Base-by-base conservation (phyloP, 192 early-diverging fungal species). In the Lobosporangium transversale region DNA sequence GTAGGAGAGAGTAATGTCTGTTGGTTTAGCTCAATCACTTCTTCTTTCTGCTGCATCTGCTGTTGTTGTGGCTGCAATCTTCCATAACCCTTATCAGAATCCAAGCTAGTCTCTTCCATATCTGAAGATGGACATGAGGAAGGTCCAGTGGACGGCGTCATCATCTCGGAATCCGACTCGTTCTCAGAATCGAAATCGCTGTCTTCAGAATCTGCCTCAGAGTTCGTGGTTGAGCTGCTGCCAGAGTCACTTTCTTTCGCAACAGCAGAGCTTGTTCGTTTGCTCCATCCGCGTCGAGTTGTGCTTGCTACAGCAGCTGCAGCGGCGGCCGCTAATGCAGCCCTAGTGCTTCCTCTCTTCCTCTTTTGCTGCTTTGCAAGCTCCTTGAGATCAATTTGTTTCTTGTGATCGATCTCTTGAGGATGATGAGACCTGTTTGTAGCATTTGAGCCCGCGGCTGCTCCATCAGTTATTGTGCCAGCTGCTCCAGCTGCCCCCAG, bases 1-100 rank as follows among this genome's bases (percentile, higher is more conserved):
- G 24, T 4, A 23, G 23, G 21, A 23, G 73, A 54, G 0, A 57
- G 64, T 27, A 67, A 35, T 10, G 64, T 67, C 29, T 66, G 64
- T 29, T 58, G 50, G 35, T 76, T 71, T 45, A 71, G 40, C 36
- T 69, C 67, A n/a, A 69, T 52, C 23, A 58, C 33, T 36, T 69
- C 58, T 11, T 62, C 29, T 21, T 62, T 53, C 11, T 23, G 29
- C 10, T 53, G 43, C 11, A 30, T 27, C 14, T 7, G 5, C 40
- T 67, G 37, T 40, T 40, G 8, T 7, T 45, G 32, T 8, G 58
- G 21, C 10, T 66, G 53, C 17, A n/a, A 24, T 11, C 44, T 40
- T 24, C 8, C 37, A 43, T 24, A 58, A 40, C 37, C 37, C 37
- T 7, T 40, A n/a, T n/a, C n/a, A n/a, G n/a, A n/a, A n/a, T n/a